These are phyloP conservation scores for Aspergillus flavus DNA, from an alignment of 2,329 filamentous ascomycete species.

Conservation along the genomic window DNA sequence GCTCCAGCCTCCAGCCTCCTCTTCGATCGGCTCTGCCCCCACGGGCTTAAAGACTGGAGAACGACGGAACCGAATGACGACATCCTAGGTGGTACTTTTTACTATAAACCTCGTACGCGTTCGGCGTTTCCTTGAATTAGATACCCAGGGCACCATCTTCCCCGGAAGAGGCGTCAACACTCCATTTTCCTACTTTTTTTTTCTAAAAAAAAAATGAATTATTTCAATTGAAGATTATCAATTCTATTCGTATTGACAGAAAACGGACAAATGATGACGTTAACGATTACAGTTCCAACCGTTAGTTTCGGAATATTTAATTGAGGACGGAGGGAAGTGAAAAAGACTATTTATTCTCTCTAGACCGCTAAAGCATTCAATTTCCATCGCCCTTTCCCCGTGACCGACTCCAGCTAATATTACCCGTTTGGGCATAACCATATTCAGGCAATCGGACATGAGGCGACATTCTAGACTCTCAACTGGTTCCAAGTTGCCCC, in stretches of 20 bases:
- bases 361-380: background rate
- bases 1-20: constrained; percentile 17
- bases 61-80: constrained; percentile 18
- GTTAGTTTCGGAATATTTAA: constrained; percentile 8
- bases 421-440: constrained; percentile 9
- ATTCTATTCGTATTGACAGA: constrained; percentile 2
- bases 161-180: background rate
- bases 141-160: background rate
- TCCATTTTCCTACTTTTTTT: background rate
- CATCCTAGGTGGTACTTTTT: constrained; percentile 5
- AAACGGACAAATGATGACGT: constrained; percentile 6
- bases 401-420: constrained; percentile 13
- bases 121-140: background rate
- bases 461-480: constrained; percentile 16
- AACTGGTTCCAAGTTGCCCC: background rate
- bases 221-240: too few relatives aligned
- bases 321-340: background rate
- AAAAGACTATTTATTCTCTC: background rate
- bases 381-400: background rate
- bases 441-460: constrained; percentile 11
- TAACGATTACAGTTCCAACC: background rate
- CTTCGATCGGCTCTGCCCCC: constrained; percentile 10
- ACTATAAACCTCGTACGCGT: background rate
- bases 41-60: constrained; percentile 11
- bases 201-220: too few relatives aligned